Conservation (phyloP, 768 basidiomycete genomes). For the Leccinum broughii region DNA sequence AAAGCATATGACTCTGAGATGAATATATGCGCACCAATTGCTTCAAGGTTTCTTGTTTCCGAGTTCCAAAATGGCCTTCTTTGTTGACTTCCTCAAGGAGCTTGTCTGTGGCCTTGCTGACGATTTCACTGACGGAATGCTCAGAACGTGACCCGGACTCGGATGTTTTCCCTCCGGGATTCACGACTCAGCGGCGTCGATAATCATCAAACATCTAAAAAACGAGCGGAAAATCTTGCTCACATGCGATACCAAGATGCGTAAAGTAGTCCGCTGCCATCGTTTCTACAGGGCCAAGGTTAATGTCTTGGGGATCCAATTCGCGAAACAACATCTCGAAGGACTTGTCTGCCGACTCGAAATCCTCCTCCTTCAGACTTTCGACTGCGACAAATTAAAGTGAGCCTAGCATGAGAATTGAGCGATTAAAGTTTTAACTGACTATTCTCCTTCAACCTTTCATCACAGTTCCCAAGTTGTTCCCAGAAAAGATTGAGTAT, state of each 20-base stretch:
- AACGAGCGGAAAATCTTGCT: background rate
- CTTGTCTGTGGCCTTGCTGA: background rate
- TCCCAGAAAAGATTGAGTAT: constrained; percentile 7
- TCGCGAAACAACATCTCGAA: background rate
- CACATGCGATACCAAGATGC: constrained; percentile 4
- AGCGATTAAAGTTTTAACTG: background rate
- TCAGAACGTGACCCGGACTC: background rate
- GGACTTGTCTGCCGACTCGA: constrained; percentile 2
- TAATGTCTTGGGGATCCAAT: background rate
- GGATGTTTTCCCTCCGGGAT: background rate
- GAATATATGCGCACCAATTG: constrained; percentile 5
- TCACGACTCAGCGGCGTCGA: background rate
- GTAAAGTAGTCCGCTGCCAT: constrained; percentile 5
- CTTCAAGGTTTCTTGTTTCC: background rate
- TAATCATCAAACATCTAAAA: background rate
- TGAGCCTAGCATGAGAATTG: background rate
- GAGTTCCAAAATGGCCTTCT: background rate
- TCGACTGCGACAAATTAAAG: background rate
- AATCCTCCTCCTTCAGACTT: background rate
- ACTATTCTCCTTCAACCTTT: constrained; percentile 1
- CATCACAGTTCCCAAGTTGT: constrained; percentile 1
- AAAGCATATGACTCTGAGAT: background rate
- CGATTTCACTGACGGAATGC: background rate
- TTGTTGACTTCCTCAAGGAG: background rate
- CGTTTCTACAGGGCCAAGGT: background rate